Evolutionary conservation across 2,329 filamentous ascomycete genomes (phyloP).

Genomic region (Phoma sp.): DNA sequence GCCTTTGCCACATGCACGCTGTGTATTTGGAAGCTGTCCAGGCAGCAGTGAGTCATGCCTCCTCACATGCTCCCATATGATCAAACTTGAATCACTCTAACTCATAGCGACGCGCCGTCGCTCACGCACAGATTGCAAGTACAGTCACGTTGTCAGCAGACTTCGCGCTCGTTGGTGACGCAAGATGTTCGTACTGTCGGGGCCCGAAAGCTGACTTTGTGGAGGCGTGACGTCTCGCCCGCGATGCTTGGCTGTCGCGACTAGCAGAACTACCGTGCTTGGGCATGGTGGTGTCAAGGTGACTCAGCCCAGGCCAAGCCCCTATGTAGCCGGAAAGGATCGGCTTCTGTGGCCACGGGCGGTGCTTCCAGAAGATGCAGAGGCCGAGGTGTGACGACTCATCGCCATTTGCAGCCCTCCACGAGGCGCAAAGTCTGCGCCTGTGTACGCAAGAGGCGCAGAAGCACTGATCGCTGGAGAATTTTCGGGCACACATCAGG

Average conservation of each 20-base stretch:
- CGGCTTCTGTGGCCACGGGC: slow-evolving; percentile 8
- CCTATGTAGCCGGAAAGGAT: slow-evolving; percentile 9
- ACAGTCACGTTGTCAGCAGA: slow-evolving; percentile 41
- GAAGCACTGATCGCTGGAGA: slow-evolving; percentile 9
- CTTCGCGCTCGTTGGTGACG: slow-evolving; percentile 25
- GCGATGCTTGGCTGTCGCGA: slow-evolving; percentile 23
- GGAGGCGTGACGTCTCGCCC: slow-evolving; percentile 25
- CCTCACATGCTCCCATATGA: slow-evolving; percentile 3
- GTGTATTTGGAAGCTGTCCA: slow-evolving; percentile 9
- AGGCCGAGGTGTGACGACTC: slow-evolving; percentile 14
- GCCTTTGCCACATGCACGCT: not conserved
- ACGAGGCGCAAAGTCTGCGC: slow-evolving; percentile 13
- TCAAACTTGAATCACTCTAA: slow-evolving; percentile 14
- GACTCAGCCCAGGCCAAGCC: slow-evolving; percentile 32
- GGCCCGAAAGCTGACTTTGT: slow-evolving; percentile 13
- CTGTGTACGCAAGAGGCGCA: slow-evolving; percentile 19
- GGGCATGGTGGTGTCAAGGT: slow-evolving; percentile 22
- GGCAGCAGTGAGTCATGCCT: slow-evolving; percentile 21
- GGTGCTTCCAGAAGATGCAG: slow-evolving; percentile 9
- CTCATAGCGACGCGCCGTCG: slow-evolving; percentile 3
- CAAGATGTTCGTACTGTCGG: slow-evolving; percentile 20
- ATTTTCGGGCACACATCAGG: slow-evolving; percentile 9
- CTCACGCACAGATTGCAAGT: slow-evolving; percentile 11
- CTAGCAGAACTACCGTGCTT: slow-evolving; percentile 12
- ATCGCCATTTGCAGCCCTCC: slow-evolving; percentile 14